Conservation (phyloP, 345 rosid species). For the Boechera retrofracta region DNA sequence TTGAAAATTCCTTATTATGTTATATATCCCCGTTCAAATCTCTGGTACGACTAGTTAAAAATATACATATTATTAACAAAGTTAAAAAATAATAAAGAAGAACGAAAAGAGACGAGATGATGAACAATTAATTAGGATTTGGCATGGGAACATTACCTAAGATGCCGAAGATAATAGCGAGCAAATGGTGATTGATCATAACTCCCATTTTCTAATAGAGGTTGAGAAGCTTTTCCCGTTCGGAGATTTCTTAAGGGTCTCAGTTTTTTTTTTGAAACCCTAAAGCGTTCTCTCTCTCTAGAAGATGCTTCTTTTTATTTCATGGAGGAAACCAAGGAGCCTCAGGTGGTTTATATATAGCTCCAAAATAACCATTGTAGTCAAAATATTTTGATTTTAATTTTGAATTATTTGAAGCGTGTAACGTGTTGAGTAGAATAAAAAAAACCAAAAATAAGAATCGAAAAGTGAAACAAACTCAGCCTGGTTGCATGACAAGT, state of each 20-base stretch:
- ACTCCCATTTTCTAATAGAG: conserved; percentile 46
- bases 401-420: conserved; percentile 34
- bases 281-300: conserved; percentile 42
- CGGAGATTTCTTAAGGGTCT: conserved; percentile 38
- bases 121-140: not conserved
- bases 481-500: conserved; percentile 75
- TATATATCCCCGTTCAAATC: not conserved
- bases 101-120: not conserved
- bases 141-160: conserved; percentile 56
- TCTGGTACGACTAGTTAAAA: not conserved
- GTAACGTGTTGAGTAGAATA: conserved; percentile 37
- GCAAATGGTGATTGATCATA: conserved; percentile 43
- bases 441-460: conserved; percentile 12
- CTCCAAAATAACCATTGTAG: conserved; percentile 38
- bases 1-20: conserved; percentile 3
- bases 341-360: conserved; percentile 49
- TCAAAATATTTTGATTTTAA: conserved; percentile 25
- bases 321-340: conserved; percentile 36
- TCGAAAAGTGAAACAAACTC: conserved; percentile 49
- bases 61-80: conserved; percentile 2
- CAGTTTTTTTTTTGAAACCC: conserved; percentile 41
- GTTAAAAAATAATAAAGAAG: not conserved
- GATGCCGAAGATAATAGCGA: conserved; percentile 65
- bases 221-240: conserved; percentile 22
- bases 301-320: conserved; percentile 27